Evolutionary conservation across 164 flowering plant species (phyloP), one percentile per base, ranked within the genome.

Genomic region (Berberis vulgaris): DNA sequence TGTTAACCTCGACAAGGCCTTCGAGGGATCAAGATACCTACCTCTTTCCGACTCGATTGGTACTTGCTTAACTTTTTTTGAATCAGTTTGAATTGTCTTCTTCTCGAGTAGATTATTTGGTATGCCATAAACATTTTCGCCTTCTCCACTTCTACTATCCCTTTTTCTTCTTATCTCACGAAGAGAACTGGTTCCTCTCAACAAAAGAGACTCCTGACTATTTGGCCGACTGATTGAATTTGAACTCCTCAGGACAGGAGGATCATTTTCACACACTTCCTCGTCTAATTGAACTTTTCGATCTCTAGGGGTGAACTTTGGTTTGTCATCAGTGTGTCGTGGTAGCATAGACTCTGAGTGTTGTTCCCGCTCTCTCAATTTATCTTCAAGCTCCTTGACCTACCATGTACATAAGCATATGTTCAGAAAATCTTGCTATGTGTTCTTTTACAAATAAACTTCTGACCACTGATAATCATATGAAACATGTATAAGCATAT

Each of bases 361-460:
- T 53, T 65, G 74, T 67, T 80, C 84, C 65, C 79, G 78, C 66
- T 77, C 81, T 66, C 68, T 74, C 58, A 83, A 47, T 69, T 75
- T 78, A 44, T 80, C 84, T 65, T 86, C 88, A 40, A 89, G 88
- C 64, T 86, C 93, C 71, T 80, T 84, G n/a, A 84, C 75, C 96
- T 86, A 80, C 52, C 53, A 58, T 57, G 56, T 45, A 61, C 57
- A 76, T 50, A 2, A 3, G 13, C 39, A 40, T n/a, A 8, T n/a
- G 1, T 8, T 62, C 11, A 52, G 65, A 12, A 62, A 41, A n/a
- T 50, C 5, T 10, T 42, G 10, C 41, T 47, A 6, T 41, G 13
- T n/a, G 40, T 62, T 49, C 56, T 53, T 0, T 53, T 4, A 6
- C 9, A 47, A 47, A 47, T 11, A 6, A 50, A 5, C 26, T 26